Evolutionary conservation across 2,329 filamentous ascomycete genomes (phyloP), one percentile per base, ranked within the genome.

Genomic region (Colletotrichum falcatum): DNA sequence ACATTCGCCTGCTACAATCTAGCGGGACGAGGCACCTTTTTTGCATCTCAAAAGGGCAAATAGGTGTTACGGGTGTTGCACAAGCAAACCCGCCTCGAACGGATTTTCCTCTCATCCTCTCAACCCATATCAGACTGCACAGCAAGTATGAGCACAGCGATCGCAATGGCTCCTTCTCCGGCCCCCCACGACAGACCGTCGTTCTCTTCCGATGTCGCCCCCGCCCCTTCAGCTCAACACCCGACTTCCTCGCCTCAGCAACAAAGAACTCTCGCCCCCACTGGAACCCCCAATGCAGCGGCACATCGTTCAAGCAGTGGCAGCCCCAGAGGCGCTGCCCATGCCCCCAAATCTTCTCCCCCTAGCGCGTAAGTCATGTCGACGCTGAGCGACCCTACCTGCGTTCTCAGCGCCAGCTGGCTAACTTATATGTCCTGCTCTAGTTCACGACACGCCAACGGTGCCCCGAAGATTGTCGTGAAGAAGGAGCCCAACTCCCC

Each of bases 401-500:
- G 42, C 61, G 61, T 72, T 39, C 74, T 66, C 39, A 64, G 54
- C 39, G 16, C 28, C 59, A 67, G 51, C 69, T 12, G n/a, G 37
- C 46, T 70, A 53, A 70, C 44, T n/a, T 37, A 11, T 46, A 4
- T 33, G 42, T 39, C 64, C 53, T 23, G 6, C 26, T 59, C 72
- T 75, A 85, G 85, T 75, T 79, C 85, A 81, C 86, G 86, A 82
- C 85, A 82, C 85, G 87, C 79, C 81, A 83, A 80, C 80, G 86
- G 83, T 55, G 81, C 82, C 35, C 93, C 93, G 49, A 95, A 94
- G 83, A 97, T 98, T 73, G 88, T 97, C 74, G 95, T 99, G 70
- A 98, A 98, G 86, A 98, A 98, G 82, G 96, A 99, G 81, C 95
- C 95, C 42, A 89, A 92, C 51, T 98, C 95, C 56, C 95, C 95